phyloP scores from a whole-genome alignment of 352 stramenopile genomes.

The Globisporangium heterothallicum region DNA sequence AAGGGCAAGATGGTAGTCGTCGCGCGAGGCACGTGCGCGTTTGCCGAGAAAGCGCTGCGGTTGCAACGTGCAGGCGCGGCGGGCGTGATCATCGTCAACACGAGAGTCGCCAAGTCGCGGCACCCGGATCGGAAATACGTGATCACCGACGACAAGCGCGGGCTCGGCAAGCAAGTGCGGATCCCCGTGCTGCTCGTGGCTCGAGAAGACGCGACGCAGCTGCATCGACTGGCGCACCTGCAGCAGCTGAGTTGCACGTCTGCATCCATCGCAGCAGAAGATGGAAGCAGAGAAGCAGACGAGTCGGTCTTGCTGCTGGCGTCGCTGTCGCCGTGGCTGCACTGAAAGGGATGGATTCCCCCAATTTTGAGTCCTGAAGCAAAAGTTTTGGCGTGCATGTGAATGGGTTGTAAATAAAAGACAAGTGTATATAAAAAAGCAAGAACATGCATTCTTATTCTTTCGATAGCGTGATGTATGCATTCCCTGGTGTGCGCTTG shows the following conservation, averaged over 20 bases:
- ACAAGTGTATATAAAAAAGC: neutral
- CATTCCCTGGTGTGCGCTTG: neutral
- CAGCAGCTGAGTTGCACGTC: too few relatives aligned
- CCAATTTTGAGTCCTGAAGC: constrained; percentile 5
- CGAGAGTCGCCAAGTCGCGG: constrained; percentile 31
- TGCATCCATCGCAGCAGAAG: too few relatives aligned
- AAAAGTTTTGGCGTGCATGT: neutral
- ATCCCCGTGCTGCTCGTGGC: constrained; percentile 74
- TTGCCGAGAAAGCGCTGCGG: constrained; percentile 66
- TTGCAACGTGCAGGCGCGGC: constrained; percentile 51
- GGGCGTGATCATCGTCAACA: constrained; percentile 71
- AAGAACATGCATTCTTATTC: constrained; percentile 10
- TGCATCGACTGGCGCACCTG: constrained; percentile 33
- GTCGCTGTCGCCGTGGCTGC: constrained; percentile 60
- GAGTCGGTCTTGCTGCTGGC: constrained; percentile 24
- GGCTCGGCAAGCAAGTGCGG: constrained; percentile 34
- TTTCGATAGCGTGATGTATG: neutral
- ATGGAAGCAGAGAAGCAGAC: constrained; percentile 3
- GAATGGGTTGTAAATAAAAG: neutral
- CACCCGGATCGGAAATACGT: constrained; percentile 55
- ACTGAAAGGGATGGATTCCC: constrained; percentile 16
- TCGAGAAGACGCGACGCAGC: constrained; percentile 35
- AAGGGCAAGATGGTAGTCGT: constrained; percentile 66
- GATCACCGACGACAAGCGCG: constrained; percentile 48
- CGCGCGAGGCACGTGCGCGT: constrained; percentile 63